Conservation (phyloP, 2,329 filamentous ascomycete species). For the Dactylellina cionopaga region DNA sequence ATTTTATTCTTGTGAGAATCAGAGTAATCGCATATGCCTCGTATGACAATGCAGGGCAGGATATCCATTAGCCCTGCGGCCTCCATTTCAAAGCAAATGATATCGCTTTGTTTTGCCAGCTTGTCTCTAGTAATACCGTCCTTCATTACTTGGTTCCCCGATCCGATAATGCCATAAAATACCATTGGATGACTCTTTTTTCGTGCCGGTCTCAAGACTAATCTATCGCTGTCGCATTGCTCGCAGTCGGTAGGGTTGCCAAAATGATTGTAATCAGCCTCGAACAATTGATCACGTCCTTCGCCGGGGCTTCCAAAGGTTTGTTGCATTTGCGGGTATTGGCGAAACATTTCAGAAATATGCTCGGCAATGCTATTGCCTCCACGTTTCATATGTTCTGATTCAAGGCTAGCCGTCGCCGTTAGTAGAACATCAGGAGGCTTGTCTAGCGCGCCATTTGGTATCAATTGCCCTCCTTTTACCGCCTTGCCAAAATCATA, state of each 20-base stretch:
- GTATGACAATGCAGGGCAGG: too few relatives aligned
- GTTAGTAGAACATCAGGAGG: slow-evolving; percentile 2
- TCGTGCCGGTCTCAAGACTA: background rate
- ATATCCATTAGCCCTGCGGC: too few relatives aligned
- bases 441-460: slow-evolving; percentile 1
- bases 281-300: background rate
- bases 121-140: slow-evolving; percentile 5
- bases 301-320: background rate
- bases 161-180: slow-evolving; percentile 1
- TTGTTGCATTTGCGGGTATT: background rate
- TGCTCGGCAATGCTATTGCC: background rate
- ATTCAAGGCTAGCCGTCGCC: background rate
- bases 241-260: background rate
- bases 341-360: slow-evolving; percentile 1
- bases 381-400: background rate
- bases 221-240: background rate
- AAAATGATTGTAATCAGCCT: background rate
- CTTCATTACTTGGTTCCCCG: slow-evolving; percentile 6
- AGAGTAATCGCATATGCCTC: slow-evolving; percentile 10
- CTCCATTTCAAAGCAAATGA: too few relatives aligned
- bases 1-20: slow-evolving; percentile 20
- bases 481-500: slow-evolving; percentile 17
- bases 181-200: background rate
- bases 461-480: background rate
- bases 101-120: slow-evolving; percentile 8